Base-by-base conservation (phyloP, 495 filamentous ascomycete genomes). In the Podospora pseudoanserina region DNA sequence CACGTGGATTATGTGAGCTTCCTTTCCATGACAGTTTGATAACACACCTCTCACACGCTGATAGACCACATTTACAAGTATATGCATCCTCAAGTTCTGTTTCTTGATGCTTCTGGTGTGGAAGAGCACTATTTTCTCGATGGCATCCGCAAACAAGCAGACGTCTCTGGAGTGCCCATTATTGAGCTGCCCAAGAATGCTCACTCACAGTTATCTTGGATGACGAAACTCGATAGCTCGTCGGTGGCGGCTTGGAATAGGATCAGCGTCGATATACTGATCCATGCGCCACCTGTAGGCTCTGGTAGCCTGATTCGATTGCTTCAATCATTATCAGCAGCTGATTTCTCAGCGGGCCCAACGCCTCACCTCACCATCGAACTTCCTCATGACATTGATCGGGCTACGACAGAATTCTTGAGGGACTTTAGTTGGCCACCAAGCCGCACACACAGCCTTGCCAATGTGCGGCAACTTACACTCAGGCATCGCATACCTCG, bases 301-400 rank as follows among this genome's bases (percentile, higher is more conserved):
- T 87, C 91, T 9, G 91, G 91, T 2, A 90, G 89, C 60, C 69
- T 97, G 19, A 86, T 91, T 27, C 84, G 91, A 60, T 81, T 96
- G 23, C 81, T 97, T 1, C 84, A 85, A 65, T 94, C 92, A 20
- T 80, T 97, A 19, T 80, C 87, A 70, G 80, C 80, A 7, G 91
- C 92, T 1, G 92, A 96, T 69, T 94, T 91, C 74, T 85, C 88
- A 66, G 87, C 87, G 3, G 81, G 86, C 13, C 73, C 81, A 6
- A 76, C 80, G 16, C 92, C 93, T 1, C 85, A 88, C 73, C 76
- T 97, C 20, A 94, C 91, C 15, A 87, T 97, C 65, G 93, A 97
- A 72, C 86, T 97, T 26, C 90, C 92, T 5, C 78, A 84, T 65
- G 77, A 84, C 39, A 79, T 92, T 7, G 91, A 94, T 67, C 70